Percentiles rank a stretch among this genome's conserved stretches.
These are phyloP conservation scores for Henningerozyma blattae DNA, from an alignment of 805 yeast genomes.

Conservation along the genomic window DNA sequence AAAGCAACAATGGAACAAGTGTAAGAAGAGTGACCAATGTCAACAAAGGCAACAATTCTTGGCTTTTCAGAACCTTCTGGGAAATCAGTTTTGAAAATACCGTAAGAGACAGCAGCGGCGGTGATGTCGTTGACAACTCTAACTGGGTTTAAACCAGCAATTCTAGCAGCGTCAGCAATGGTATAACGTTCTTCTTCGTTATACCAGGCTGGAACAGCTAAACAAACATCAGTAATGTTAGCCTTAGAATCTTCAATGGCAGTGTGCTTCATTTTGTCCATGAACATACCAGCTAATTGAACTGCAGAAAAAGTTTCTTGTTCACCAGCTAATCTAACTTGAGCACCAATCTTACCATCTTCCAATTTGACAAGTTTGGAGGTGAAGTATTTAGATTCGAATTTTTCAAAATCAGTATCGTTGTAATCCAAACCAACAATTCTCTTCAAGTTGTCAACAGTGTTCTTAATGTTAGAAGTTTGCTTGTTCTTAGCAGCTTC, in stretches of 20 bases:
- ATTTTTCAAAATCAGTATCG: slow-evolving; percentile 54
- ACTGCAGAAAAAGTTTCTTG: slow-evolving; percentile 69
- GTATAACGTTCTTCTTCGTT: slow-evolving; percentile 94
- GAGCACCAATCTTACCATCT: slow-evolving; percentile 67
- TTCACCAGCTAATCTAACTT: slow-evolving; percentile 75
- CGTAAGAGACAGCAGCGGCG: slow-evolving; percentile 98
- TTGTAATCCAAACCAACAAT: slow-evolving; percentile 63
- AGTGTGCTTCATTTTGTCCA: slow-evolving; percentile 76
- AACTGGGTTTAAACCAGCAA: slow-evolving; percentile 94
- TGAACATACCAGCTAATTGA: slow-evolving; percentile 89
- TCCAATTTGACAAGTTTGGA: slow-evolving; percentile 55
- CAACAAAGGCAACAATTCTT: slow-evolving; percentile 82
- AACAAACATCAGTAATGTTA: slow-evolving; percentile 72
- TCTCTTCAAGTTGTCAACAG: slow-evolving; percentile 89
- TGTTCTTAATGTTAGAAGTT: slow-evolving; percentile 89
- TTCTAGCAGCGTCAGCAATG: slow-evolving; percentile 82
- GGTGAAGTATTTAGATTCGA: slow-evolving; percentile 69
- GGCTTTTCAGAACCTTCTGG: slow-evolving; percentile 73
- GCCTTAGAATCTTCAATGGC: slow-evolving; percentile 66
- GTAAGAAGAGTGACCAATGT: slow-evolving; percentile 92
- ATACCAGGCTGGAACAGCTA: slow-evolving; percentile 95
- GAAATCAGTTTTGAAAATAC: slow-evolving; percentile 91
- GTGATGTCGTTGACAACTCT: slow-evolving; percentile 94
- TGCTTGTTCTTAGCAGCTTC: slow-evolving; percentile 93
- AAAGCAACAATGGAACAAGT: slow-evolving; percentile 80